Evolutionary conservation across 371 early-diverging fungal genomes (phyloP), one percentile per base, ranked within the genome.

Genomic region (Mortierella sp.): DNA sequence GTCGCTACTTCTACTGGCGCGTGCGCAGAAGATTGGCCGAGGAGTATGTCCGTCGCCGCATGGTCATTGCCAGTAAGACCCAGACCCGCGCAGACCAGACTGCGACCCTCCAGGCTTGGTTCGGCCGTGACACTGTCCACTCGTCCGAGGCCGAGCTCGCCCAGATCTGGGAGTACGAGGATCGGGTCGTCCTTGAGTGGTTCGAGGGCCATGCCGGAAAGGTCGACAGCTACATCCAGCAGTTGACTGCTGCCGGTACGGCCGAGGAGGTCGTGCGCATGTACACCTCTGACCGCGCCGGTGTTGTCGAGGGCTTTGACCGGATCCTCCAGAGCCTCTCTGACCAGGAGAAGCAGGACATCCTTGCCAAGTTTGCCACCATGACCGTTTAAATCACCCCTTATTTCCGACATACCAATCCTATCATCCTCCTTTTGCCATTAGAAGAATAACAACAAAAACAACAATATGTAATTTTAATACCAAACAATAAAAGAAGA

Each of bases 1-100:
- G 99, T 75, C 86, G 90, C 26, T 96, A 92, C 94, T 98, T 98
- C 89, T 97, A 96, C 95, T 95, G 95, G 94, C 94, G 99, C 78
- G 89, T 98, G 64, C 91, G 92, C 78, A 92, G 97, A 68, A 88
- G 98, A 45, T 85, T 98, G 64, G 77, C 78, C 39, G 95, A 96
- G 79, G 95, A 96, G 85, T 90, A 93, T 64, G 73, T 91, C 72
- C 88, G 91, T 86, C 89, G 89, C 79, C 86, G 86, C 68, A 90
- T 95, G 71, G 40, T 55, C 14, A 24, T 67, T 29, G 92, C 88
- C 44, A 79, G 79, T 65, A 85, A 90, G 58, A 63, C 43, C 13
- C 74, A 90, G 78, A 55, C 86, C 13, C 91, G 92, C 26, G 88
- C 85, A 4, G 74, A 90, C 68, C 90, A 90, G 88, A 74, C 69